Evolutionary conservation across 306 rosid genomes (phyloP).

Genomic region (Boehmeria nivea): DNA sequence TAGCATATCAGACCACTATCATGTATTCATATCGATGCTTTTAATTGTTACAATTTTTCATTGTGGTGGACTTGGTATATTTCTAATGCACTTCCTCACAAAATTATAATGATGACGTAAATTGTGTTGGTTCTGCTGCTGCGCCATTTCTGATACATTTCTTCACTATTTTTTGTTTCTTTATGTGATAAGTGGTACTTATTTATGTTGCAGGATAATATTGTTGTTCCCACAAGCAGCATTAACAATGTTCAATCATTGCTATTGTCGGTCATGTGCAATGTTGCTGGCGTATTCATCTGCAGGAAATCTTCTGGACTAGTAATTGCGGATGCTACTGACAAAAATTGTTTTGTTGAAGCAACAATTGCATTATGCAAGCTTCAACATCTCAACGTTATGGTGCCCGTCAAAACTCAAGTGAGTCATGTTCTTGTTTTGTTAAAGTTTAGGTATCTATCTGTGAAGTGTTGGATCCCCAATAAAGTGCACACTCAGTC

Average conservation of each 20-base stretch:
- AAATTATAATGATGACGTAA: too few relatives aligned
- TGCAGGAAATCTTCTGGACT: constrained; percentile 49
- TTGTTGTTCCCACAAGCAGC: constrained; percentile 40
- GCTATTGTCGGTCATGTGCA: constrained; percentile 74
- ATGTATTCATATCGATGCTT: too few relatives aligned
- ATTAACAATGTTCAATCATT: constrained; percentile 70
- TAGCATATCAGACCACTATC: too few relatives aligned
- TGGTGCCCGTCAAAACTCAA: constrained; percentile 61
- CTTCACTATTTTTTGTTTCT: neutral
- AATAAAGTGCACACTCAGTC: constrained; percentile 10
- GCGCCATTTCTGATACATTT: too few relatives aligned
- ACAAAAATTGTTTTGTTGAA: constrained; percentile 72
- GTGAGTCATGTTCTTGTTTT: constrained; percentile 35
- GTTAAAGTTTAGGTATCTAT: neutral
- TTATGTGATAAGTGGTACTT: neutral
- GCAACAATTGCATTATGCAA: constrained; percentile 86
- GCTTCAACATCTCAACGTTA: constrained; percentile 73
- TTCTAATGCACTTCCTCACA: too few relatives aligned
- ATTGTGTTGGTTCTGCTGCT: neutral
- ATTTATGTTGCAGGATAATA: constrained; percentile 51
- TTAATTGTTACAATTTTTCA: too few relatives aligned
- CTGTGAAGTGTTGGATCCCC: constrained; percentile 18
- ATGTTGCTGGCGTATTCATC: constrained; percentile 48
- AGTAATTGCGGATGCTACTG: constrained; percentile 49
- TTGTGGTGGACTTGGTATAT: too few relatives aligned